These are phyloP conservation scores for cucumber (Cucumis sativus) DNA, from an alignment of 306 rosid genomes.

Conservation along the genomic window DNA sequence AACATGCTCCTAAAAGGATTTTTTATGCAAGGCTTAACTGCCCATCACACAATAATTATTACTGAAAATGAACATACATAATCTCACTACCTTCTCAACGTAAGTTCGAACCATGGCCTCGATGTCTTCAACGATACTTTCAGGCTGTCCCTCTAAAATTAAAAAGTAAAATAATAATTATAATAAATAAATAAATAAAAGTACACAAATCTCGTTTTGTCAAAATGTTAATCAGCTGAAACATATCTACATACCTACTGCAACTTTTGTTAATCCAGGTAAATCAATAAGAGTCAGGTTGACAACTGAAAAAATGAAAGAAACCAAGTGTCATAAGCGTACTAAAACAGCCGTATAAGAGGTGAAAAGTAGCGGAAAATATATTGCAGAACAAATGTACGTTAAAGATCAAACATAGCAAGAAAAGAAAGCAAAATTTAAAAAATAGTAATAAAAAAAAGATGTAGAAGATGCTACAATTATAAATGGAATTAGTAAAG, in stretches of 20 bases:
- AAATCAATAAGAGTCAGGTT: constrained; percentile 88
- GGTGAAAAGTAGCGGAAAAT: background rate
- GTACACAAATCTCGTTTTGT: background rate
- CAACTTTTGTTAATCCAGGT: constrained; percentile 96
- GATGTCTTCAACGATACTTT: constrained; percentile 81
- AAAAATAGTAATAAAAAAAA: too few relatives aligned
- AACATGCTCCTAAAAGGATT: background rate
- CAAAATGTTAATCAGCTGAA: background rate
- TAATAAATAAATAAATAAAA: background rate
- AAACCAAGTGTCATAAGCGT: constrained; percentile 5
- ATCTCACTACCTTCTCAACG: constrained; percentile 64
- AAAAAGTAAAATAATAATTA: background rate
- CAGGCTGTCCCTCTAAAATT: constrained; percentile 87
- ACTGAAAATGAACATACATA: background rate
- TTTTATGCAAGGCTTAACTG: background rate
- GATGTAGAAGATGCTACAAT: too few relatives aligned
- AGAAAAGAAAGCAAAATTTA: background rate
- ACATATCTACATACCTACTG: constrained; percentile 52
- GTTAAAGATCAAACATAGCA: background rate
- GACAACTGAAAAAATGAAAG: constrained; percentile 62
- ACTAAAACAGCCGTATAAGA: background rate
- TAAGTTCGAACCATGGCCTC: constrained; percentile 77
- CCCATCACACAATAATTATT: background rate
- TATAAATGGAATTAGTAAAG: too few relatives aligned
- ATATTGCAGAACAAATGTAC: background rate